Conservation (phyloP, 495 filamentous ascomycete genomes). For the Podospora tetraspora region DNA sequence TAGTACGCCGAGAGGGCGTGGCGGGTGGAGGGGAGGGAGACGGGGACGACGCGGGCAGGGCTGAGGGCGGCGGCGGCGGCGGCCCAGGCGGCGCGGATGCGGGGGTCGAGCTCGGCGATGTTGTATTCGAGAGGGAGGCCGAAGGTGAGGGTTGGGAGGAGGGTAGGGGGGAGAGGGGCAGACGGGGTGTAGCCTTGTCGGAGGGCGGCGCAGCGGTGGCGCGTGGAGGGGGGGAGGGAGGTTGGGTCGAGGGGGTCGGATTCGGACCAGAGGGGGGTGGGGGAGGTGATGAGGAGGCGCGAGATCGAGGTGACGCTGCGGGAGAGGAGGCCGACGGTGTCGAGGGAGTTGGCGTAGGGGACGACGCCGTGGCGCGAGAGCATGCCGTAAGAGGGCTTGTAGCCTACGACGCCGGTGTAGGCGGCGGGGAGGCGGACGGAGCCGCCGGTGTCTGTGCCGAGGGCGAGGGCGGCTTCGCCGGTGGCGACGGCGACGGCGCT, state of each 20-base stretch:
- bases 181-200: constrained; percentile 51
- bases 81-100: constrained; percentile 65
- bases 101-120: constrained; percentile 63
- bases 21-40: constrained; percentile 80
- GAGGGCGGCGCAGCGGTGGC: not conserved
- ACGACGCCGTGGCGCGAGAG: constrained; percentile 84
- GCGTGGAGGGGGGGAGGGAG: not conserved
- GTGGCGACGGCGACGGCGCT: constrained; percentile 81
- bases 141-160: constrained; percentile 49
- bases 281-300: constrained; percentile 8
- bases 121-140: constrained; percentile 87
- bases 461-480: constrained; percentile 64
- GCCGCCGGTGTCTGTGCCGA: constrained; percentile 94
- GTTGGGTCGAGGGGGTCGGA: not conserved
- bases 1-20: constrained; percentile 92
- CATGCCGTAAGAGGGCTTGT: constrained; percentile 73
- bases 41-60: constrained; percentile 61
- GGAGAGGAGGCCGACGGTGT: constrained; percentile 83
- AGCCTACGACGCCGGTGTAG: constrained; percentile 81
- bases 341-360: constrained; percentile 90
- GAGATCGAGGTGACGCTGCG: constrained; percentile 43
- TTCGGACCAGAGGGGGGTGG: not conserved
- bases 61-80: constrained; percentile 46
- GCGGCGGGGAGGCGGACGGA: constrained; percentile 89
- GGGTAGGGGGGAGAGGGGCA: constrained; percentile 58